A percentile compares a stretch with the other conserved stretches of the same genome.
These are phyloP conservation scores for Candida arabinofermentans DNA, from an alignment of 805 yeast genomes.

Conservation along the genomic window DNA sequence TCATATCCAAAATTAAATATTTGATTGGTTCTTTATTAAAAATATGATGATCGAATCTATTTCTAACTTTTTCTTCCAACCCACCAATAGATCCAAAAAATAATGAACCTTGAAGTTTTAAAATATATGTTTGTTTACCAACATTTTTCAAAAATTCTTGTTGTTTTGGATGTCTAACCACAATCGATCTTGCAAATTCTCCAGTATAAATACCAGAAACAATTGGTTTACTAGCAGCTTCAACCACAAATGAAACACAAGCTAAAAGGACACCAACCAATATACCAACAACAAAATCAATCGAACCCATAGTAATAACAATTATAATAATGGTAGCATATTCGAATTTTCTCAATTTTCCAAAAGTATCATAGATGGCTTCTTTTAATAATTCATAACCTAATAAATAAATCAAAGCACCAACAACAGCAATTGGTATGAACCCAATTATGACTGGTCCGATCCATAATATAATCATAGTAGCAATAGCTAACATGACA, in stretches of 20 bases:
- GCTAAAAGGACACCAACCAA: conserved; percentile 88
- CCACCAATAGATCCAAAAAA: conserved; percentile 96
- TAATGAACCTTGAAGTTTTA: conserved; percentile 82
- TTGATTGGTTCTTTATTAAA: conserved; percentile 61
- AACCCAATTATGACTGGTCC: conserved; percentile 93
- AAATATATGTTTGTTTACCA: conserved; percentile 85
- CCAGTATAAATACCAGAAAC: conserved; percentile 83
- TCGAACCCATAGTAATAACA: conserved; percentile 91
- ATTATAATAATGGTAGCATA: conserved; percentile 80
- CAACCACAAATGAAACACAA: conserved; percentile 91
- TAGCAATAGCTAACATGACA: conserved; percentile 78
- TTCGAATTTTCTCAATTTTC: conserved; percentile 70
- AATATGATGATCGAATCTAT: conserved; percentile 51
- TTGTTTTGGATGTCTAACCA: conserved; percentile 84
- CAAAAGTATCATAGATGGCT: conserved; percentile 80
- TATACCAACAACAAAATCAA: conserved; percentile 93
- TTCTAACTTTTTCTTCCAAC: conserved; percentile 71
- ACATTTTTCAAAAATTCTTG: conserved; percentile 79
- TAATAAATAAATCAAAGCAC: conserved; percentile 80
- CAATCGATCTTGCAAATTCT: conserved; percentile 85
- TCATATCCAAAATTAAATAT: conserved; percentile 80
- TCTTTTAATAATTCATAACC: conserved; percentile 90
- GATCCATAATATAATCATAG: conserved; percentile 72
- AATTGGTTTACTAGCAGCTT: conserved; percentile 80
- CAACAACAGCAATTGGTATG: conserved; percentile 95